phyloP scores from a whole-genome alignment of 129 eudicot genomes.

The Helianthus annuus region HanXRQr2.0-SUNRISE NC_035447.2:129568189-129568688 shows the following conservation, averaged over 20 bases:
- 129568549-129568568: slow-evolving; percentile 40
- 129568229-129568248: slow-evolving; percentile 84
- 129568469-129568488: slow-evolving; percentile 35
- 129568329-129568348: slow-evolving; percentile 35
- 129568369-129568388: slow-evolving; percentile 89
- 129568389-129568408: slow-evolving; percentile 96
- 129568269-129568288: slow-evolving; percentile 80
- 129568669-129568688: slow-evolving; percentile 92
- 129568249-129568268: slow-evolving; percentile 96
- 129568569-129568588: slow-evolving; percentile 68
- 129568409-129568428: slow-evolving; percentile 98
- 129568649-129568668: slow-evolving; percentile 47
- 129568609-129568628: slow-evolving; percentile 30
- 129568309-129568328: slow-evolving; percentile 40
- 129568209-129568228: slow-evolving; percentile 77
- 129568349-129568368: slow-evolving; percentile 52
- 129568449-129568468: slow-evolving; percentile 43
- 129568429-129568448: slow-evolving; percentile 69
- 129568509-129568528: slow-evolving; percentile 43
- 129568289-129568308: slow-evolving; percentile 48
- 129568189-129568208: slow-evolving; percentile 60
- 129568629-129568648: slow-evolving; percentile 41
- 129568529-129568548: slow-evolving; percentile 43
- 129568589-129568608: slow-evolving; percentile 35
- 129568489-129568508: slow-evolving; percentile 34